These are phyloP conservation scores for Ehretia macrophylla DNA, from an alignment of 257 asterid species.

Conservation along the genomic window DNA sequence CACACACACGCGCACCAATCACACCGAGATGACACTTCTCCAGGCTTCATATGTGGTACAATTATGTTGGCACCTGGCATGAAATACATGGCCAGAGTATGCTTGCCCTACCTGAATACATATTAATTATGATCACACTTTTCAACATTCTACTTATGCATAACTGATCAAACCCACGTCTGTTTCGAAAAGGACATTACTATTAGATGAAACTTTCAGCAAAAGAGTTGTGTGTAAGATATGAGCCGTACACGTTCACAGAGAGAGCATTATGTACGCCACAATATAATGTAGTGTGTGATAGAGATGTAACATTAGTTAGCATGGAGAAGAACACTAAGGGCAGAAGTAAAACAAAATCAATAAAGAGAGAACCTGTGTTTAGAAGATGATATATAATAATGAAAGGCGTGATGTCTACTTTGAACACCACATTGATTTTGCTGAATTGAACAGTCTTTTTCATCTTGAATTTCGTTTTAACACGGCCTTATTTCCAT, in stretches of 20 bases:
- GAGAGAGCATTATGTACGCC: not conserved
- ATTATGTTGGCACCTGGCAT: slow-evolving; percentile 5
- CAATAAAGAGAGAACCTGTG: not conserved
- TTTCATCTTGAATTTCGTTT: slow-evolving; percentile 33
- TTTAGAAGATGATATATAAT: slow-evolving; percentile 11
- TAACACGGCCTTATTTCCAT: slow-evolving; percentile 23
- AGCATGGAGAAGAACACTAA: slow-evolving; percentile 9
- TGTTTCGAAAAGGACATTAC: slow-evolving; percentile 12
- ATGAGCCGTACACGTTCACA: not conserved
- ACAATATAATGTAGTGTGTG: slow-evolving; percentile 1
- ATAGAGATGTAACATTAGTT: slow-evolving; percentile 16
- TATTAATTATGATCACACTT: slow-evolving; percentile 5
- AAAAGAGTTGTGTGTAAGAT: not conserved
- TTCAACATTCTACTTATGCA: not conserved
- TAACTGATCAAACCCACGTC: not conserved
- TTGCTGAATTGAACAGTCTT: slow-evolving; percentile 26
- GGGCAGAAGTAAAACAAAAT: slow-evolving; percentile 8
- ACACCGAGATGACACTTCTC: not conserved
- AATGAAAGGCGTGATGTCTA: slow-evolving; percentile 17
- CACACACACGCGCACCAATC: not conserved
- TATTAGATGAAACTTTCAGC: slow-evolving; percentile 4
- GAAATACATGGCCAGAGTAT: slow-evolving; percentile 17
- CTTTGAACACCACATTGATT: slow-evolving; percentile 22
- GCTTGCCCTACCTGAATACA: slow-evolving; percentile 9
- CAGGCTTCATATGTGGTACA: slow-evolving; percentile 3